Base-by-base conservation (phyloP, 139 green algal species). In the Trebouxia sp. region DNA sequence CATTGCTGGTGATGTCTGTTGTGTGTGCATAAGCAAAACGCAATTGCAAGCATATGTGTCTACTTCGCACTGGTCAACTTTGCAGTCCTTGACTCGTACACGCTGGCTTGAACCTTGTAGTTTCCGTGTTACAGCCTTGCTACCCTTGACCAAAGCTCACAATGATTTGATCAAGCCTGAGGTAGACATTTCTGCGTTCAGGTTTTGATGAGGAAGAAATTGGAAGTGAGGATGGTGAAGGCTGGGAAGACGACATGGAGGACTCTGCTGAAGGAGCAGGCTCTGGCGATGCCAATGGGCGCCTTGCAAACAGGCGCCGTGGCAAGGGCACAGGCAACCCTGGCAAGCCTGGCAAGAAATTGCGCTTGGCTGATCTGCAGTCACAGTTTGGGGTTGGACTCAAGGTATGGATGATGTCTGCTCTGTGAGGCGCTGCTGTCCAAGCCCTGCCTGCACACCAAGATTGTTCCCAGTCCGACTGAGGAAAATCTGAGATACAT, bases 311-410 rank as follows among this genome's bases (percentile, higher is more conserved):
- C 69, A 51, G 69, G 32, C 42, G 69, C 8, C 69, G 69, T 5
- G 82, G 83, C 47, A 87, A 83, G 62, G 85, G 85, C 30, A 70
- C 76, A 20, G 85, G 85, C 58, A 89, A 89, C 69, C 83, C 85
- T 28, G 85, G 83, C 32, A 90, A 90, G 67, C 84, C 87, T 0
- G 87, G 87, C 56, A 87, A 90, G 66, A 79, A 76, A 65, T 81
- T 91, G 42, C 82, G 58, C 22, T 80, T 91, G 12, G 78, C 45
- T 17, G 85, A 89, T 56, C 74, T 91, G 79, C 81, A 87, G 69
- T 26, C 41, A 2, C 81, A 89, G 45, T 90, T 90, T 84, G 82
- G 82, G 11, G 82, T 87, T 5, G 82, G 87, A 1, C 43, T 90
- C 3, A 85, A 85, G 75, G 87, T 72, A 72, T 22, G 3, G 14